phyloP scores from a whole-genome alignment of 2,329 filamentous ascomycete genomes.

The Botrytis deweyae region DNA sequence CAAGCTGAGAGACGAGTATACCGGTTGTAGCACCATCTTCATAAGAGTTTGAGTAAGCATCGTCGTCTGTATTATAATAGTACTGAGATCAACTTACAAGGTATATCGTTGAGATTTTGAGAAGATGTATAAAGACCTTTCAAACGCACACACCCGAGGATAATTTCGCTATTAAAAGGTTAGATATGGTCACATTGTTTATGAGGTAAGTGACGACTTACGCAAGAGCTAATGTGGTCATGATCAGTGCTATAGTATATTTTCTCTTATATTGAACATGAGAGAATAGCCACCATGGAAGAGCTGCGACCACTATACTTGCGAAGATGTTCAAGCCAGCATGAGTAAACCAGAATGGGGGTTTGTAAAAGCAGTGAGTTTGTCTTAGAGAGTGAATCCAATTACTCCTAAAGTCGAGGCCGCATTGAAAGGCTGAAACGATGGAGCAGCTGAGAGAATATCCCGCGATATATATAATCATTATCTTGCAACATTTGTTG shows the following conservation, averaged over 20 bases:
- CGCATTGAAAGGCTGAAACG: constrained; percentile 27
- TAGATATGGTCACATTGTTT: neutral
- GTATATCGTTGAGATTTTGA: neutral
- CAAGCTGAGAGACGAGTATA: constrained; percentile 24
- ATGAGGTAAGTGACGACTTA: neutral
- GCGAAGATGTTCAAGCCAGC: constrained; percentile 24
- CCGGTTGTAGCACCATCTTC: constrained; percentile 22
- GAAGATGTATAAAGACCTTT: constrained; percentile 2
- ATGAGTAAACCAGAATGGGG: constrained; percentile 27
- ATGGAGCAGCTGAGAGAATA: constrained; percentile 21
- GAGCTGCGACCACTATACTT: constrained; percentile 17
- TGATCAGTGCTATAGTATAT: constrained; percentile 20
- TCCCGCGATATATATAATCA: constrained; percentile 24
- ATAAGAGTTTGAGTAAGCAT: constrained; percentile 1
- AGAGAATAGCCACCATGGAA: constrained; percentile 24
- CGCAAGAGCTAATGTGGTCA: constrained; percentile 22
- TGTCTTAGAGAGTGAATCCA: constrained; percentile 21
- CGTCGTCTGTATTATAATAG: neutral
- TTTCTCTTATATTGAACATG: constrained; percentile 24
- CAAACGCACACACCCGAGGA: constrained; percentile 9
- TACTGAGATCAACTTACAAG: neutral
- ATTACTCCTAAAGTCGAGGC: constrained; percentile 22
- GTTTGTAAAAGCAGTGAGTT: constrained; percentile 24
- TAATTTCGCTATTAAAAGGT: neutral
- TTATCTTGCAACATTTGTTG: constrained; percentile 19